Evolutionary conservation across 2,329 filamentous ascomycete species (phyloP), one percentile per base, ranked within the genome.

Genomic region (Pyrenochaeta sp.): DNA sequence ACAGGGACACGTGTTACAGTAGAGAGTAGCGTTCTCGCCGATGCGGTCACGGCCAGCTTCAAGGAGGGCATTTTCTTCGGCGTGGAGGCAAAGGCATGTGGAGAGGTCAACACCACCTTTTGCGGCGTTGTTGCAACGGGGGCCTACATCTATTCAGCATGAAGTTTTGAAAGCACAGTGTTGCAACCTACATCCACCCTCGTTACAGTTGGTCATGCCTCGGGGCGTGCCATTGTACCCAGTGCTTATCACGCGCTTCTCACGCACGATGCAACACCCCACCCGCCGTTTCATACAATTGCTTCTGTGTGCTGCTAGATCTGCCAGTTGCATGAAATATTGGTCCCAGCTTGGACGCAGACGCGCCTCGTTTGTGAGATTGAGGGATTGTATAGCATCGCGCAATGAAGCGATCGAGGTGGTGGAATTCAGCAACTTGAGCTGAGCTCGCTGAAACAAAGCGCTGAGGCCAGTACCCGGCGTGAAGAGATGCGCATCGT

Each of bases 281-380:
- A 99, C 95, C 61, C 94, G 87, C 27, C 95, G 85, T 79, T 98
- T 97, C 95, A 99, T 99, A 81, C 95, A 99, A 77, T 99, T 99
- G 71, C 89, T 92, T 60, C 95, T 86, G 64, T 92, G 90, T 0
- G 94, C 91, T 7, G 95, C 95, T 42, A 99, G 86, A 30, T 90
- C 92, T 4, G 95, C 93, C n/a, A 99, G 82, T 35, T 91, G 87
- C 95, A 99, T 99, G 73, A 99, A 99, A 79, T 99, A 99, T 68
- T 90, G 88, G 77, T 99, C 95, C 95, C 95, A 99, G 43, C 86
- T 88, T 0, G 95, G 95, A 1, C 95, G 87, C 31, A 99, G 82
- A 1, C 95, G 89, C 65, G 90, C 85, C 30, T 89, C 84, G 68
- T 95, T 88, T 1, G 89, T 83, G 21, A 99, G 85, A 72, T 96